These are phyloP conservation scores for Tetrapisispora taiwanensis DNA, from an alignment of 805 yeast genomes.

Conservation along the genomic window DNA sequence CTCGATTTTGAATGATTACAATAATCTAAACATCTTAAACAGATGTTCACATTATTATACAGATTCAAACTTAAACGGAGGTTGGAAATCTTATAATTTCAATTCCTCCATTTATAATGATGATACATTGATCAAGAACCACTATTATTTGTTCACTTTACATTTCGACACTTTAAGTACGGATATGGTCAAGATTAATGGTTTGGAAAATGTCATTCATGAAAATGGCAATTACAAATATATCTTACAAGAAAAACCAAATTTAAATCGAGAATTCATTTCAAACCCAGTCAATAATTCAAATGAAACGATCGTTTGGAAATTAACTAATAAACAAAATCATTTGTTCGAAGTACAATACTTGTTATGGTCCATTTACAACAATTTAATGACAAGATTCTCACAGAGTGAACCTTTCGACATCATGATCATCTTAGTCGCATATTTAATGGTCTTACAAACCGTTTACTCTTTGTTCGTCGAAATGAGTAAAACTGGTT, in stretches of 20 bases:
- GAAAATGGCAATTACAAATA: slow-evolving; percentile 17
- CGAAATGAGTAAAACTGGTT: slow-evolving; percentile 69
- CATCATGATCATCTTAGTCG: slow-evolving; percentile 64
- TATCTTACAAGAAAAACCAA: slow-evolving; percentile 17
- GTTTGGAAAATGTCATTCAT: slow-evolving; percentile 25
- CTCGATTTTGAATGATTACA: slow-evolving; percentile 9
- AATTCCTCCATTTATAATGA: slow-evolving; percentile 14
- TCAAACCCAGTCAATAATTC: neutral
- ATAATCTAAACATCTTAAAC: slow-evolving; percentile 14
- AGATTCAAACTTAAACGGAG: slow-evolving; percentile 9
- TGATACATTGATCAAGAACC: slow-evolving; percentile 9
- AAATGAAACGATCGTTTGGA: slow-evolving; percentile 35
- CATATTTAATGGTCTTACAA: slow-evolving; percentile 81
- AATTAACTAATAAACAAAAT: slow-evolving; percentile 43
- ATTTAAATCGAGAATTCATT: slow-evolving; percentile 4
- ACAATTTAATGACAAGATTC: slow-evolving; percentile 37
- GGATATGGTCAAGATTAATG: no score
- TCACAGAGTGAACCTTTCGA: slow-evolving; percentile 79
- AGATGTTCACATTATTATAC: slow-evolving; percentile 22
- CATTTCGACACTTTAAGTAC: no score
- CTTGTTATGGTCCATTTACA: slow-evolving; percentile 34
- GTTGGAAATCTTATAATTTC: slow-evolving; percentile 3
- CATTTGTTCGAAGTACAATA: slow-evolving; percentile 49
- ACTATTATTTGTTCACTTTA: slow-evolving; percentile 24
- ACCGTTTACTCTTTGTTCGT: slow-evolving; percentile 64